These are phyloP conservation scores for Jimgerdemannia flammicorona DNA, from an alignment of 192 early-diverging fungal genomes.

Conservation along the genomic window DNA sequence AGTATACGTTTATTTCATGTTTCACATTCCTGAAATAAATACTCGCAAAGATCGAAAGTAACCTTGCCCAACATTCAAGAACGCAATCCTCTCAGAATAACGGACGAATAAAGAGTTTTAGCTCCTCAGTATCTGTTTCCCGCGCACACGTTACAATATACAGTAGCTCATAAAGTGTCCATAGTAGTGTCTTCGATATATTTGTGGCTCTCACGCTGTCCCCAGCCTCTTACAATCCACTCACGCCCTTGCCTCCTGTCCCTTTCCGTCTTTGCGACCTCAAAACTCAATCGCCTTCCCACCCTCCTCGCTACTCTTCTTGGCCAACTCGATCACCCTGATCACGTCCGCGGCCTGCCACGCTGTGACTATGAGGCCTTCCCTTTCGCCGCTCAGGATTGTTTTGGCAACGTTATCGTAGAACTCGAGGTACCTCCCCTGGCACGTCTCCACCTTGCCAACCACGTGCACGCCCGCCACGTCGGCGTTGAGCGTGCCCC, in stretches of 20 bases:
- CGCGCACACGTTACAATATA: no score
- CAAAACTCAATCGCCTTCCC: conserved; percentile 40
- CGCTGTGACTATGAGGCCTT: conserved; percentile 50
- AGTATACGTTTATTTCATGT: no score
- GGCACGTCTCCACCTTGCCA: conserved; percentile 51
- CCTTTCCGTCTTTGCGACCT: background rate
- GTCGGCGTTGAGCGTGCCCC: conserved; percentile 52
- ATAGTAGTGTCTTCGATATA: no score
- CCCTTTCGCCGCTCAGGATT: conserved; percentile 37
- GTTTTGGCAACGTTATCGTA: conserved; percentile 63
- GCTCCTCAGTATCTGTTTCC: no score
- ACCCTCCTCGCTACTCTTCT: conserved; percentile 54
- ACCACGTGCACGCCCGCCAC: conserved; percentile 41
- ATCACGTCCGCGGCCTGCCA: conserved; percentile 65
- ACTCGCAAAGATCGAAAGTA: no score
- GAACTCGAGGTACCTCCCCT: conserved; percentile 57
- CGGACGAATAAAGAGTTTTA: no score
- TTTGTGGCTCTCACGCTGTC: no score
- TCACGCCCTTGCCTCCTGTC: background rate
- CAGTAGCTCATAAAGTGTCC: no score
- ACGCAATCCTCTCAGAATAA: no score
- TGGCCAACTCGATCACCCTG: conserved; percentile 64
- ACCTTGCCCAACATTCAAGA: no score
- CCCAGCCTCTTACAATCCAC: no score
- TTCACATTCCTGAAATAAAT: no score